A percentile compares a stretch with the other conserved stretches of the same genome.
Conservation (phyloP, 2,329 filamentous ascomycete species). For the Ciborinia camelliae region DNA sequence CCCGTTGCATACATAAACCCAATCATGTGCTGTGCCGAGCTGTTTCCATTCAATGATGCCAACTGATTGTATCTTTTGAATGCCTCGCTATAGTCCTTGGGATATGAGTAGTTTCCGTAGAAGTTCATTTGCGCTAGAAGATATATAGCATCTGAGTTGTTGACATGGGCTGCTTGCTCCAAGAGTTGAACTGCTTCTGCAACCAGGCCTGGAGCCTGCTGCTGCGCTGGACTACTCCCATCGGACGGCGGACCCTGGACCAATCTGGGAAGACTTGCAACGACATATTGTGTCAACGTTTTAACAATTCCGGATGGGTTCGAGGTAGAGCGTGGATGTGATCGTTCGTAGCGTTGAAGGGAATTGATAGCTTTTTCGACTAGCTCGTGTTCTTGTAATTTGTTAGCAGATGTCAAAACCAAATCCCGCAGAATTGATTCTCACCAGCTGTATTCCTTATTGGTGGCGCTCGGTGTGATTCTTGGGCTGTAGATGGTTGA, state of each 20-base stretch:
- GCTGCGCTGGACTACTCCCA: slow-evolving; percentile 25
- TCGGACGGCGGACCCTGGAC: slow-evolving; percentile 54
- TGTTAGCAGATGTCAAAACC: slow-evolving; percentile 25
- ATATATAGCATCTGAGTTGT: slow-evolving; percentile 78
- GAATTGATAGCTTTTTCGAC: slow-evolving; percentile 39
- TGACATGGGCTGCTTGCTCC: slow-evolving; percentile 52
- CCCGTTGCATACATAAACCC: slow-evolving; percentile 95
- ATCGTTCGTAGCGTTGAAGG: slow-evolving; percentile 36
- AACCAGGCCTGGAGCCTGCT: slow-evolving; percentile 50
- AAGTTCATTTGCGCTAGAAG: slow-evolving; percentile 94
- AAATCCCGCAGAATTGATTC: slow-evolving; percentile 1
- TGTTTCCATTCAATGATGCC: slow-evolving; percentile 75
- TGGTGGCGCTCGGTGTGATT: slow-evolving; percentile 28
- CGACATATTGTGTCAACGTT: slow-evolving; percentile 57
- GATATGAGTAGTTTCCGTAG: slow-evolving; percentile 88
- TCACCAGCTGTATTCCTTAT: slow-evolving; percentile 33
- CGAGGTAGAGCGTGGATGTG: slow-evolving; percentile 32
- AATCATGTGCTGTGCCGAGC: slow-evolving; percentile 91
- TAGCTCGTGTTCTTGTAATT: slow-evolving; percentile 33
- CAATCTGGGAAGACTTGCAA: slow-evolving; percentile 58
- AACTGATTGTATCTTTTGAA: slow-evolving; percentile 80
- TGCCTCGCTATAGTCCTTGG: slow-evolving; percentile 73
- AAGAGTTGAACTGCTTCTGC: slow-evolving; percentile 56
- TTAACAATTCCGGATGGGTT: slow-evolving; percentile 58
- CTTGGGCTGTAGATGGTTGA: slow-evolving; percentile 30